phyloP scores from a whole-genome alignment of 768 basidiomycete species.

The Rubroboletus satanas region DNA sequence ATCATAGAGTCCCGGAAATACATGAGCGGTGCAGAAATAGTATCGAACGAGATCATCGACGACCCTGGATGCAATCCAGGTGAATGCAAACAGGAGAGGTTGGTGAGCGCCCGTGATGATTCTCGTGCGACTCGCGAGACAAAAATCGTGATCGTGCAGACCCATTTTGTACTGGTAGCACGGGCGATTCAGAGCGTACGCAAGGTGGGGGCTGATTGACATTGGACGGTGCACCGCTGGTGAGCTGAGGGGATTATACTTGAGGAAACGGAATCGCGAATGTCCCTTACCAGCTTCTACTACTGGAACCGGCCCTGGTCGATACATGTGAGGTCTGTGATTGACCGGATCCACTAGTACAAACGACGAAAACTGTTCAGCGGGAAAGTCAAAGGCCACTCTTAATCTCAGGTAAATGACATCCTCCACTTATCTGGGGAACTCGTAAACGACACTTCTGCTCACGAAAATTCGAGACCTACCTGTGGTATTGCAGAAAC shows the following conservation, averaged over 20 bases:
- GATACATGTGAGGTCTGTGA: slow-evolving; percentile 12
- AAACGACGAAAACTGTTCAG: slow-evolving; percentile 67
- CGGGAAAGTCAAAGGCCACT: slow-evolving; percentile 60
- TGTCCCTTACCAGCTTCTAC: no score
- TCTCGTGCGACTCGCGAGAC: slow-evolving; percentile 25
- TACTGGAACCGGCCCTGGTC: no score
- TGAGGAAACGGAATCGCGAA: no score
- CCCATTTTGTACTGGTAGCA: slow-evolving; percentile 6
- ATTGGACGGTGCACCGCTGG: no score
- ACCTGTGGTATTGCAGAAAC: no score
- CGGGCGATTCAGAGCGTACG: slow-evolving; percentile 20
- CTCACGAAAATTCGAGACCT: no score
- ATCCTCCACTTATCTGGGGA: no score
- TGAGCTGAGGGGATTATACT: no score
- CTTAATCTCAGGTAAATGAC: slow-evolving; percentile 46
- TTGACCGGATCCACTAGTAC: slow-evolving; percentile 81
- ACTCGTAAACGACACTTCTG: no score
- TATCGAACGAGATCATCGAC: slow-evolving; percentile 66
- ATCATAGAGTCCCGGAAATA: no score
- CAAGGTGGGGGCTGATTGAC: no score
- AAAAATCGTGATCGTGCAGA: slow-evolving; percentile 22
- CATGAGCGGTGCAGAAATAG: slow-evolving; percentile 68
- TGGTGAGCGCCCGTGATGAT: slow-evolving; percentile 21
- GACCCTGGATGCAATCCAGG: slow-evolving; percentile 45
- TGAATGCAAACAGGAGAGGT: slow-evolving; percentile 35